These are phyloP conservation scores for Fraxinus excelsior DNA, from an alignment of 257 asterid genomes.

Conservation along the genomic window DNA sequence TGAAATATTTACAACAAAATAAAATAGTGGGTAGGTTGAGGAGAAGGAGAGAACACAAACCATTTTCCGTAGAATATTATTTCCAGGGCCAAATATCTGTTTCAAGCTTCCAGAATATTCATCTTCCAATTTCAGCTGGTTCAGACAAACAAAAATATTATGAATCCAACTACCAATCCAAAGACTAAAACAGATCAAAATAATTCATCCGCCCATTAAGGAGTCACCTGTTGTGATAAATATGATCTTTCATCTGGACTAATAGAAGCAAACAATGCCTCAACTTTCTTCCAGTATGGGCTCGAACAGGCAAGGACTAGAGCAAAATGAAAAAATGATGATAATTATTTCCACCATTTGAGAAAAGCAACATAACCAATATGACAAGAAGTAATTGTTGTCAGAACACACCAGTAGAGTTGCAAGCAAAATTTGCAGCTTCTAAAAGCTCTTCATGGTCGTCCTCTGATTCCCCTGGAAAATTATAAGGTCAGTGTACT, in stretches of 20 bases:
- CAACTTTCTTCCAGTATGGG: constrained; percentile 80
- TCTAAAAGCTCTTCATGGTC: constrained; percentile 80
- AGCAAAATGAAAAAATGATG: constrained; percentile 13
- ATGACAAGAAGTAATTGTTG: background rate
- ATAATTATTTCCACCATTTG: constrained; percentile 13
- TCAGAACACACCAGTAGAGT: constrained; percentile 55
- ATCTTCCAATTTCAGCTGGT: constrained; percentile 63
- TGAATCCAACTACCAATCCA: constrained; percentile 13
- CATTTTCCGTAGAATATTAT: constrained; percentile 42
- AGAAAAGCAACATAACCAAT: constrained; percentile 5
- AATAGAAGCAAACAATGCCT: constrained; percentile 63
- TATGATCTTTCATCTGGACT: constrained; percentile 63
- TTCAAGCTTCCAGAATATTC: constrained; percentile 39
- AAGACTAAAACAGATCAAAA: constrained; percentile 8
- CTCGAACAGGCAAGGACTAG: constrained; percentile 77
- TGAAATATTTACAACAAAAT: background rate
- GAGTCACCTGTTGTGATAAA: constrained; percentile 67
- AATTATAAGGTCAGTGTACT: constrained; percentile 13
- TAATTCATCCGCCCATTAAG: constrained; percentile 21
- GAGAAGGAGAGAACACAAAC: constrained; percentile 25
- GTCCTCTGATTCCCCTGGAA: constrained; percentile 89
- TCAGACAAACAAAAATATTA: constrained; percentile 20
- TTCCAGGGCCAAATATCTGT: constrained; percentile 40
- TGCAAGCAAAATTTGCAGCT: constrained; percentile 75
- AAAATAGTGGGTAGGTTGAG: constrained; percentile 2